Evolutionary conservation across 768 basidiomycete genomes (phyloP).

Genomic region (Calocera cornea): DNA sequence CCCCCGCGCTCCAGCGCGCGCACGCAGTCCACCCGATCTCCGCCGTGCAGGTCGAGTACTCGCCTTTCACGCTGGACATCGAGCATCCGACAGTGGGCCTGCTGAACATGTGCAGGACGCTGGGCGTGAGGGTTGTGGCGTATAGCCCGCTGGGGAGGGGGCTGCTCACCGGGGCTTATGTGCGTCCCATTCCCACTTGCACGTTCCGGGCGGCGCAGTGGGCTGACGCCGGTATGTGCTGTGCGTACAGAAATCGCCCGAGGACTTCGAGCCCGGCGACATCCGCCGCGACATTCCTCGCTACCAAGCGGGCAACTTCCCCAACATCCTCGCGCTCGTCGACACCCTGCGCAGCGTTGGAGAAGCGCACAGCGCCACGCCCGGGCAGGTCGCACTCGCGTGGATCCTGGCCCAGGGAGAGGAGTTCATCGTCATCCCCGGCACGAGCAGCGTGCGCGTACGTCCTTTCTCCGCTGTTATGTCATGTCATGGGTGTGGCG

Average conservation of each 20-base stretch:
- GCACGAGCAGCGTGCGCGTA: conserved; percentile 4
- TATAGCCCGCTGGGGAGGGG: conserved; percentile 43
- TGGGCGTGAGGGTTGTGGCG: conserved; percentile 30
- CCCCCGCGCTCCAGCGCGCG: no score
- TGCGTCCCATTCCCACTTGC: no score
- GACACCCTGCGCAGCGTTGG: conserved; percentile 24
- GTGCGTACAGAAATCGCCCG: conserved; percentile 8
- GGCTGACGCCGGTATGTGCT: no score
- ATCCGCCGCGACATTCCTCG: conserved; percentile 19
- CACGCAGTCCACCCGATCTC: no score
- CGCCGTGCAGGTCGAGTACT: conserved; percentile 40
- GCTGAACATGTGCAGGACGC: conserved; percentile 20
- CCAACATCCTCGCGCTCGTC: conserved; percentile 24
- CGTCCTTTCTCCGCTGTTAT: neutral
- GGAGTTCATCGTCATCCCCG: conserved; percentile 21
- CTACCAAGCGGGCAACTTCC: conserved; percentile 24
- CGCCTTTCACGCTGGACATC: conserved; percentile 36
- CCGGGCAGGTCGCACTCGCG: conserved; percentile 27
- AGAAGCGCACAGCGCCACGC: conserved; percentile 23
- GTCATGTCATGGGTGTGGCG: no score
- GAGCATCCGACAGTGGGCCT: conserved; percentile 24
- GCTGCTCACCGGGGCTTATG: conserved; percentile 36
- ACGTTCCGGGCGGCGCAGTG: neutral
- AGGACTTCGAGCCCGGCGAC: conserved; percentile 6
- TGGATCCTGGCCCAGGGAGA: conserved; percentile 25